Conservation (phyloP, 2,329 filamentous ascomycete species). For the Cladophialophora psammophila region DNA sequence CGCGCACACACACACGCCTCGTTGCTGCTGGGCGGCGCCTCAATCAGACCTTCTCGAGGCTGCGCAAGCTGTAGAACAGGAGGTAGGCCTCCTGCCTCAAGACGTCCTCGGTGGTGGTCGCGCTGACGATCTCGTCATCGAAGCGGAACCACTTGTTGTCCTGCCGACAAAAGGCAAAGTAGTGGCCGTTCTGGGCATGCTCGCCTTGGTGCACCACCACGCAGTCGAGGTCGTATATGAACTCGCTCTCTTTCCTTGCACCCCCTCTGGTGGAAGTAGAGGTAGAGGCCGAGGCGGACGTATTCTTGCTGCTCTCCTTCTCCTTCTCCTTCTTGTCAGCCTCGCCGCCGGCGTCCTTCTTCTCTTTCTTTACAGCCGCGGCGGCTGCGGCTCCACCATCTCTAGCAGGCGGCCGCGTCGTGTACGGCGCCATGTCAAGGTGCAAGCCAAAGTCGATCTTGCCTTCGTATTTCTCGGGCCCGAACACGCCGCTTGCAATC, state of each 20-base stretch:
- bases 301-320: conserved; percentile 16
- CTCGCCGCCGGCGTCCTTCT: not conserved
- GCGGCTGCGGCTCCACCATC: not conserved
- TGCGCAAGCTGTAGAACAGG: conserved; percentile 73
- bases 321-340: conserved; percentile 28
- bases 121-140: conserved; percentile 90
- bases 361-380: not conserved
- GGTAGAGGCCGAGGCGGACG: not conserved
- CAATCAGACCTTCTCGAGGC: conserved; percentile 29
- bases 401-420: conserved; percentile 63
- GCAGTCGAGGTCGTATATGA: conserved; percentile 84
- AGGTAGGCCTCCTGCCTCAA: conserved; percentile 86
- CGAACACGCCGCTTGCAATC: conserved; percentile 22
- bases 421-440: conserved; percentile 90
- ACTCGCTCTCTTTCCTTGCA: conserved; percentile 57
- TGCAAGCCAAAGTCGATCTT: conserved; percentile 84
- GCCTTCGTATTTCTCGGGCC: conserved; percentile 79
- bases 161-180: conserved; percentile 80
- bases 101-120: conserved; percentile 84
- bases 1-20: not conserved
- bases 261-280: not conserved
- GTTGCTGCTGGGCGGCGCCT: too few species aligned
- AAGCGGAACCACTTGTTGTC: conserved; percentile 84
- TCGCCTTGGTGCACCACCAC: conserved; percentile 88
- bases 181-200: conserved; percentile 82